These are phyloP conservation scores for Ogataea paraovalis DNA, from an alignment of 805 yeast species.

Conservation along the genomic window DNA sequence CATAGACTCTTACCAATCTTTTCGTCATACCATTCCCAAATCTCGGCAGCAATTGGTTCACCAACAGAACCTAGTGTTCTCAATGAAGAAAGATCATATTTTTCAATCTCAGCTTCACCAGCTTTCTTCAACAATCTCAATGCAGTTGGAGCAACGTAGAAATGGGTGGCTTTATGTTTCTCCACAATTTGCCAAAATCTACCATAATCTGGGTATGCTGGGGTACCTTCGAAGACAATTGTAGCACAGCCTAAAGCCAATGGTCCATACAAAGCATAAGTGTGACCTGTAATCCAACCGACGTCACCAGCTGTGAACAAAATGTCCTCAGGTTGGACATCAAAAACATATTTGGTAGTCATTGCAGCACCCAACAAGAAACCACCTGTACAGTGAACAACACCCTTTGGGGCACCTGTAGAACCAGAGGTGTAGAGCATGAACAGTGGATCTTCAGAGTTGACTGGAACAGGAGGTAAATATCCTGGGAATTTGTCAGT, in stretches of 20 bases:
- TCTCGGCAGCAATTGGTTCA: slow-evolving; percentile 82
- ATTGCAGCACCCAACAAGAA: slow-evolving; percentile 68
- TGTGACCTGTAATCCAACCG: slow-evolving; percentile 90
- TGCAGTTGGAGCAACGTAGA: slow-evolving; percentile 84
- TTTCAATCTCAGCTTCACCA: slow-evolving; percentile 59
- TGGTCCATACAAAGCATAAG: slow-evolving; percentile 82
- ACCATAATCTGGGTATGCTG: slow-evolving; percentile 76
- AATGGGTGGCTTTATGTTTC: slow-evolving; percentile 67
- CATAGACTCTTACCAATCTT: slow-evolving; percentile 66
- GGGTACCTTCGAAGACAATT: slow-evolving; percentile 81
- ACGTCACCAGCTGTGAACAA: slow-evolving; percentile 87
- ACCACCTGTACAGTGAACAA: slow-evolving; percentile 78
- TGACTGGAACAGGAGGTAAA: slow-evolving; percentile 69
- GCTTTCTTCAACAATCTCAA: slow-evolving; percentile 71
- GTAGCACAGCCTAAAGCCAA: slow-evolving; percentile 72
- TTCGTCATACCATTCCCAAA: slow-evolving; percentile 83
- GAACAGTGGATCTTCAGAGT: slow-evolving; percentile 78
- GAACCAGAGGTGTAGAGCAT: slow-evolving; percentile 83
- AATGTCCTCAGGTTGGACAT: slow-evolving; percentile 67
- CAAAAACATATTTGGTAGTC: slow-evolving; percentile 74
- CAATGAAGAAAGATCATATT: slow-evolving; percentile 58
- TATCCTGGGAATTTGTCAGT: slow-evolving; percentile 61
- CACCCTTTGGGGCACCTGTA: slow-evolving; percentile 87
- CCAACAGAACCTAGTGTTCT: slow-evolving; percentile 80
- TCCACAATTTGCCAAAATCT: slow-evolving; percentile 79